A percentile compares a stretch with the other conserved stretches of the same genome.
Evolutionary conservation across 805 yeast species (phyloP).

Genomic region (Peterozyma xylosa): DNA sequence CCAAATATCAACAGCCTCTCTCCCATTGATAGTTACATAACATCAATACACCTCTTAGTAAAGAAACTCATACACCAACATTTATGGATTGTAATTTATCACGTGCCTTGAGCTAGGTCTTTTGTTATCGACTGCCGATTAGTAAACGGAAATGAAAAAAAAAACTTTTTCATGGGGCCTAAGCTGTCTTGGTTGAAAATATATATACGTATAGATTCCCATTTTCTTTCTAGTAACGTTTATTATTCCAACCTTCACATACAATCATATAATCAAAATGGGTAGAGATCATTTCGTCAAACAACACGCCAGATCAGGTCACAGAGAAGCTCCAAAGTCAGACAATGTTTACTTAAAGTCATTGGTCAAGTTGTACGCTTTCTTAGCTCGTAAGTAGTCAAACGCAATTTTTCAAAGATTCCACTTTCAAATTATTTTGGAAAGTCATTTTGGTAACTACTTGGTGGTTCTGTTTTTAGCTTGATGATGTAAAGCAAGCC

Average conservation of each 20-base stretch:
- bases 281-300: slow-evolving; percentile 96
- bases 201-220: neutral
- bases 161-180: neutral
- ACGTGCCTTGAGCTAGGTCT: too few species aligned
- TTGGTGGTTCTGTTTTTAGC: too few species aligned
- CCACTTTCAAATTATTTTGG: too few species aligned
- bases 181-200: neutral
- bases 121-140: too few species aligned
- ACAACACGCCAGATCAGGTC: slow-evolving; percentile 93
- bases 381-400: slow-evolving; percentile 98
- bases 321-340: slow-evolving; percentile 99
- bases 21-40: too few species aligned
- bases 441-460: too few species aligned
- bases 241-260: neutral
- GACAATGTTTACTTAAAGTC: slow-evolving; percentile 98
- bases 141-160: neutral
- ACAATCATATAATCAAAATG: slow-evolving; percentile 39
- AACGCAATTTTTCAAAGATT: slow-evolving; percentile 1
- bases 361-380: slow-evolving; percentile 96
- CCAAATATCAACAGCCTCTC: too few species aligned
- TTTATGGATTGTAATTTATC: too few species aligned
- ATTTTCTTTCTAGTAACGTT: neutral
- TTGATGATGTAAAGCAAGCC: too few species aligned
- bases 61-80: too few species aligned
- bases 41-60: too few species aligned